Conservation (phyloP, 192 early-diverging fungal genomes). For the Pilobolus umbonatus region DNA sequence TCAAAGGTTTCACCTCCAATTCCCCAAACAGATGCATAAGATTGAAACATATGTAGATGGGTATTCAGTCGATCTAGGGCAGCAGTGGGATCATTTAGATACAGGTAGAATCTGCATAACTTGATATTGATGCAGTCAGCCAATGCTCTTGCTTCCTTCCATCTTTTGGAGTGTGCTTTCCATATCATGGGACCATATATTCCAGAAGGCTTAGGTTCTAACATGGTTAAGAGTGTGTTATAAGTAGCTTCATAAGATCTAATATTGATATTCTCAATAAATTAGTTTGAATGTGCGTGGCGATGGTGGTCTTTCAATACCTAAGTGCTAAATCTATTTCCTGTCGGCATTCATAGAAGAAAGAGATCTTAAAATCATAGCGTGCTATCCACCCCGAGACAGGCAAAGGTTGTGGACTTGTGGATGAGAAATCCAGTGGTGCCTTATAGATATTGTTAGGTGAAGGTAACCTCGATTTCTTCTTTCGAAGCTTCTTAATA, state of each 20-base stretch:
- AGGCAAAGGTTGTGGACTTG: conserved; percentile 37
- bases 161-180: conserved; percentile 51
- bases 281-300: too few relatives aligned
- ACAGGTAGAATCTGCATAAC: conserved; percentile 75
- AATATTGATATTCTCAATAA: not conserved
- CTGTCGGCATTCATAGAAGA: conserved; percentile 60
- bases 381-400: conserved; percentile 70
- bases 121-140: conserved; percentile 74
- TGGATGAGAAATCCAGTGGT: conserved; percentile 20
- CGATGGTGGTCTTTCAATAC: too few relatives aligned
- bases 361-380: conserved; percentile 75
- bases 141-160: conserved; percentile 69
- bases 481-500: conserved; percentile 67
- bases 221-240: conserved; percentile 59
- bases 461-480: conserved; percentile 56
- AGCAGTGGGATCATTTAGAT: conserved; percentile 58
- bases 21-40: conserved; percentile 52
- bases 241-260: conserved; percentile 71
- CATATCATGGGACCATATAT: conserved; percentile 42
- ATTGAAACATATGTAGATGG: conserved; percentile 59
- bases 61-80: conserved; percentile 67
- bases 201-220: conserved; percentile 46
- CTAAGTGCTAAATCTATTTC: conserved; percentile 53
- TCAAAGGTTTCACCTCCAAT: conserved; percentile 75
- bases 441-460: conserved; percentile 30